Evolutionary conservation across 2,329 filamentous ascomycete genomes (phyloP).

Genomic region (Colletotrichum sojae): DNA sequence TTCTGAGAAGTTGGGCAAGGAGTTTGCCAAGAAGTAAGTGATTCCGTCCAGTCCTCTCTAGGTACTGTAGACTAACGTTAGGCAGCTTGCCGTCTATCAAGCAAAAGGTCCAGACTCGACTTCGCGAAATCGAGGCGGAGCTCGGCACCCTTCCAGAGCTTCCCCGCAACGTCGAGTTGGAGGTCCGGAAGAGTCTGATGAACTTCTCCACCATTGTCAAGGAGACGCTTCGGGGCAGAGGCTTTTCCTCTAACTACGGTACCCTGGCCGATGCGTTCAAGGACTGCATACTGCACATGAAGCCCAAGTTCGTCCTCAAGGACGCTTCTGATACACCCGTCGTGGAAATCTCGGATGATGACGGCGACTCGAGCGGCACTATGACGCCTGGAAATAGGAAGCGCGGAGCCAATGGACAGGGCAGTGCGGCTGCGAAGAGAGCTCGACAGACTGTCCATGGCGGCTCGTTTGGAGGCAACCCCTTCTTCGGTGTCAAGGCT

Average conservation of each 20-base stretch:
- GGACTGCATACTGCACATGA: constrained; percentile 59
- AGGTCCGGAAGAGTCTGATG: constrained; percentile 72
- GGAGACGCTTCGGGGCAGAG: constrained; percentile 65
- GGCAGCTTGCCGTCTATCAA: constrained; percentile 66
- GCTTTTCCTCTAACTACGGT: constrained; percentile 62
- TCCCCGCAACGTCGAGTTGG: constrained; percentile 76
- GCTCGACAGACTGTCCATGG: constrained; percentile 28
- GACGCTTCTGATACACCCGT: constrained; percentile 52
- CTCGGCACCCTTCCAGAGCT: constrained; percentile 76
- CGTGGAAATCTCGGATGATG: constrained; percentile 58
- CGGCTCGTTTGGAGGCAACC: constrained; percentile 36
- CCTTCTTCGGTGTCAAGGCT: constrained; percentile 50
- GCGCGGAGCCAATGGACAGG: constrained; percentile 43
- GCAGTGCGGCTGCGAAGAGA: constrained; percentile 38
- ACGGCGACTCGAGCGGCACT: constrained; percentile 45
- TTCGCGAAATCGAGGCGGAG: constrained; percentile 66
- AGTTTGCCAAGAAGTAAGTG: constrained; percentile 66
- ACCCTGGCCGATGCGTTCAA: constrained; percentile 67
- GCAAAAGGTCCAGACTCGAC: constrained; percentile 64
- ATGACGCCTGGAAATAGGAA: constrained; percentile 43
- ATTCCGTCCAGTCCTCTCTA: not conserved
- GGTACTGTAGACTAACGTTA: not conserved
- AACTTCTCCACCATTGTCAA: constrained; percentile 70
- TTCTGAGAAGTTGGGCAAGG: constrained; percentile 66
- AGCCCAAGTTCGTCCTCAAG: constrained; percentile 62